Conservation (phyloP, 2,329 filamentous ascomycete genomes). For the Alternaria solani region DNA sequence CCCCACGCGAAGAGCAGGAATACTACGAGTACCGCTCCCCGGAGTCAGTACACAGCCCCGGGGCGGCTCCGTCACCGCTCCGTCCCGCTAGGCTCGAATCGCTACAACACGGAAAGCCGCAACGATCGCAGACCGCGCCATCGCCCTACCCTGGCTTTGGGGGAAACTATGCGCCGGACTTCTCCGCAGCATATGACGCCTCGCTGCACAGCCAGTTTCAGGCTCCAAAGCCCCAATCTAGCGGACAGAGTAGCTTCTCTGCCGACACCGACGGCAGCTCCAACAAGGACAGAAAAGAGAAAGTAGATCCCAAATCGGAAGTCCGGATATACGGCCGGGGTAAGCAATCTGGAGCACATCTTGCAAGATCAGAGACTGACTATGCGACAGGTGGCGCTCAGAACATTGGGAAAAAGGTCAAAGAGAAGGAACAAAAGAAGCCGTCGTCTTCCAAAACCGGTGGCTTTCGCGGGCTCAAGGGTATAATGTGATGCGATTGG, state of each 20-base stretch:
- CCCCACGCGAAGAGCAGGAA: conserved; percentile 38
- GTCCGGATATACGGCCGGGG: conserved; percentile 64
- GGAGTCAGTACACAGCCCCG: conserved; percentile 32
- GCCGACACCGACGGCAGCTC: conserved; percentile 48
- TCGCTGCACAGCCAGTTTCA: conserved; percentile 40
- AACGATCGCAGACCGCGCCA: conserved; percentile 28
- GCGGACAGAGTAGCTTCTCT: conserved; percentile 53
- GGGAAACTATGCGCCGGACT: conserved; percentile 36
- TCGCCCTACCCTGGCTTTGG: conserved; percentile 36
- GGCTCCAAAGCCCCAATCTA: conserved; percentile 36
- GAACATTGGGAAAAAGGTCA: conserved; percentile 63
- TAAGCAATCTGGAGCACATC: conserved; percentile 44
- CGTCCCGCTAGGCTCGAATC: conserved; percentile 43
- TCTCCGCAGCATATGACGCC: conserved; percentile 42
- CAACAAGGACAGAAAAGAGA: conserved; percentile 52
- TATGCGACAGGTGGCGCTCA: conserved; percentile 58
- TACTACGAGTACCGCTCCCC: conserved; percentile 45
- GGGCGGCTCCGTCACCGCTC: conserved; percentile 26
- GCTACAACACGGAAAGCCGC: conserved; percentile 30
- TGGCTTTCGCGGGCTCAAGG: conserved; percentile 52
- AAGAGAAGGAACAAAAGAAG: conserved; percentile 56
- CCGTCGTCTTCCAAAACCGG: conserved; percentile 53
- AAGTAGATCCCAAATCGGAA: conserved; percentile 58
- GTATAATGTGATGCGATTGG: conserved; percentile 41
- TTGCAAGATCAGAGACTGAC: conserved; percentile 43